Evolutionary conservation across 2,329 filamentous ascomycete species (phyloP), one percentile per base, ranked within the genome.

Genomic region (Ophiobolus disseminans): DNA sequence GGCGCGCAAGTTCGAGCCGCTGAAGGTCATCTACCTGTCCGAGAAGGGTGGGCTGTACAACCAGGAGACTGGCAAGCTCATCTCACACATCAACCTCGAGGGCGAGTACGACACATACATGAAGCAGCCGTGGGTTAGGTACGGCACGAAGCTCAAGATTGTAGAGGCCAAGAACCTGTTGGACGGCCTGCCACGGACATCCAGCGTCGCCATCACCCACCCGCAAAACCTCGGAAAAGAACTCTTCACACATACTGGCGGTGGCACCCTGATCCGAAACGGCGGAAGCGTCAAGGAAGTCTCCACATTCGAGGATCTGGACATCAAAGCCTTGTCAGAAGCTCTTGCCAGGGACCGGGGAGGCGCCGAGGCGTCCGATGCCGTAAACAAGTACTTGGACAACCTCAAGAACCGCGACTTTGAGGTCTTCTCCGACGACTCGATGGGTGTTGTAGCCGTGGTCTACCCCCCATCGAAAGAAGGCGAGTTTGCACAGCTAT

Each of bases 11-110:
- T 80, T 99, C 44, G 87, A 97, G 75, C 94, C 94, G 20, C 79
- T 97, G 66, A 99, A 99, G 85, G 93, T 97, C 53, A 92, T 99
- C 51, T 99, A 97, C 73, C 82, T 97, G n/a, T 95, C 91, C 4
- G 94, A 99, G 78, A 97, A 97, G 82, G 94, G 94, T 40, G 94
- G 93, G 6, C 78, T 99, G 25, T 96, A 96, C 76, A 91, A 97
- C 70, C 92, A 91, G 50, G 90, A 96, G 57, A 90, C 87, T n/a
- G 89, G 88, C 50, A 88, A 93, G 79, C 96, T 96, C 79, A 97
- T 97, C 68, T 96, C 93, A 5, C 90, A 89, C 50, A 97, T 97
- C 77, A 97, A 97, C 77, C 81, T 99, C 48, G 94, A 99, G 70
- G 92, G 96, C 76, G 94, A 99, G 77, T 97, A 90, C 67, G 91